Base-by-base conservation (phyloP, 164 flowering plant genomes). In the Liquidambar formosana region DNA sequence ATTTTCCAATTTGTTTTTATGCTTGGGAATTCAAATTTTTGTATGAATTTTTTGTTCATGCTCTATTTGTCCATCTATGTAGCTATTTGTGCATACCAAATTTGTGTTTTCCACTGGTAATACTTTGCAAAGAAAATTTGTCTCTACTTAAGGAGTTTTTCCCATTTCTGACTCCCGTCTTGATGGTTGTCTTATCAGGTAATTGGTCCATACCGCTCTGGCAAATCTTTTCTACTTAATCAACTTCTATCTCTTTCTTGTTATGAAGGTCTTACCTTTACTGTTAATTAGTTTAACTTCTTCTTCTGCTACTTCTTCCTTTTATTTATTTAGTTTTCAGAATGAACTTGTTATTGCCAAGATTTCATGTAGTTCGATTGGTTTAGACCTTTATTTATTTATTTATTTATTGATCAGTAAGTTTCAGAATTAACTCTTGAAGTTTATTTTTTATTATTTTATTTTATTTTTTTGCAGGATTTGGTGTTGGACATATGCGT, bases 401-500 rank as follows among this genome's bases (percentile, higher is more conserved):
- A n/a, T n/a, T n/a, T n/a, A n/a, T n/a, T n/a, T n/a, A n/a, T n/a
- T n/a, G n/a, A n/a, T 52, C 4, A 41, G 23, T 3, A 4, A 54
- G 46, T 57, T 48, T 63, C 46, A 21, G 38, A 10, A 5, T n/a
- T 48, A 58, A 18, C 45, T 45, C 41, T 56, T 23, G 54, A 16
- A n/a, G 38, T 21, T 51, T 8, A 56, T 19, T 43, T 28, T 70
- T n/a, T n/a, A n/a, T n/a, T n/a, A n/a, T n/a, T n/a, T n/a, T n/a
- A n/a, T n/a, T n/a, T n/a, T n/a, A n/a, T n/a, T n/a, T 45, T 64
- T 65, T 10, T 61, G 23, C 88, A 96, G 99, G 99, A 3, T 96
- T 96, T 86, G 99, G 99, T 63, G 99, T 96, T 69, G 99, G 99
- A 63, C 99, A 96, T 79, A 87, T 96, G 98, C 98, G 99, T 75